Evolutionary conservation across 345 rosid species (phyloP).

Genomic region (Brassica juncea): DNA sequence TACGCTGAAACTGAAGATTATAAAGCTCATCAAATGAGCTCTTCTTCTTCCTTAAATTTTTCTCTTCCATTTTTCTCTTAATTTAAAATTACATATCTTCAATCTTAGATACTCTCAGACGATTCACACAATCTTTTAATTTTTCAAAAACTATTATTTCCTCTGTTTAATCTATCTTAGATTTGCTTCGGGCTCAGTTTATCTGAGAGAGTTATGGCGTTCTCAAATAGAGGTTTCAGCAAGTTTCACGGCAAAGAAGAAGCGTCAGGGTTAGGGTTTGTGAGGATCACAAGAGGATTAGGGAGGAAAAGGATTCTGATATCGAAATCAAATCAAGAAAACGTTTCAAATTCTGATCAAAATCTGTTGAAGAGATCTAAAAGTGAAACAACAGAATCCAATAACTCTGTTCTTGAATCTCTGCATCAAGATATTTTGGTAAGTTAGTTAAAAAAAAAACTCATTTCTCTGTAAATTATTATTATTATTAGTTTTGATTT

Average conservation of each 20-base stretch:
- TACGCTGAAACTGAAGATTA: slow-evolving; percentile 2
- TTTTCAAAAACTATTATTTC: background rate
- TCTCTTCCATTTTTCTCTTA: background rate
- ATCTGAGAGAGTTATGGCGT: slow-evolving; percentile 21
- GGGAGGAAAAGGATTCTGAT: slow-evolving; percentile 39
- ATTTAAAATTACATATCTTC: slow-evolving; percentile 10
- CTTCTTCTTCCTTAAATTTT: slow-evolving; percentile 25
- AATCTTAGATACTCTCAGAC: slow-evolving; percentile 2
- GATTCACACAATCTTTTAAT: slow-evolving; percentile 20
- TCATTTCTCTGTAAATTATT: background rate
- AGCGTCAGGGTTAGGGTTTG: slow-evolving; percentile 25
- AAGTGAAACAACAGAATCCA: slow-evolving; percentile 3
- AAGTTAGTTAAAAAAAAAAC: slow-evolving; percentile 6
- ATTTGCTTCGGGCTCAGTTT: slow-evolving; percentile 6
- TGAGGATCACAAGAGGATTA: slow-evolving; percentile 29
- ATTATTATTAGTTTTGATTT: background rate
- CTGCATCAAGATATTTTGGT: slow-evolving; percentile 43
- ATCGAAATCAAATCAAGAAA: slow-evolving; percentile 13
- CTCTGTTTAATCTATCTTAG: slow-evolving; percentile 12
- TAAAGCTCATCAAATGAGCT: slow-evolving; percentile 22
- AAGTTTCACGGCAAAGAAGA: slow-evolving; percentile 4
- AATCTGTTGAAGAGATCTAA: slow-evolving; percentile 10
- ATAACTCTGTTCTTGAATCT: slow-evolving; percentile 28
- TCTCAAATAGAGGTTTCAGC: background rate
- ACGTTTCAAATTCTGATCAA: slow-evolving; percentile 15